Evolutionary conservation across 257 asterid species (phyloP).

Genomic region (Lantana camara): DNA sequence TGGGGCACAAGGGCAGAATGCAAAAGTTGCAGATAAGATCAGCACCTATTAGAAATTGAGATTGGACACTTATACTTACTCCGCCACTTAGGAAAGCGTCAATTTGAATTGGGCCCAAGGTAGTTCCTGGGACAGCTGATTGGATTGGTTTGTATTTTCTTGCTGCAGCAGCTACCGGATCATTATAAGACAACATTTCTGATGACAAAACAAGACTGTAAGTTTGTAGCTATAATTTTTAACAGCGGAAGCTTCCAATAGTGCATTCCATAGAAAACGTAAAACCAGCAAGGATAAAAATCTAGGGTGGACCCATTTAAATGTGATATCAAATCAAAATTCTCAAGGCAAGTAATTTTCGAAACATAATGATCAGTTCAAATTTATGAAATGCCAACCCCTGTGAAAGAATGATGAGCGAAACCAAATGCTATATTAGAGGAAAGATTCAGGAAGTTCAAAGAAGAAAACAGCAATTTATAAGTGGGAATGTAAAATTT

Average conservation of each 20-base stretch:
- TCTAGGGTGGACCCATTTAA: background rate
- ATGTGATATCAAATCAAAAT: background rate
- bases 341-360: background rate
- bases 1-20: background rate
- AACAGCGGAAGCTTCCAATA: background rate
- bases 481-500: conserved; percentile 8
- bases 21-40: conserved; percentile 2
- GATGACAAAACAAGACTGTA: conserved; percentile 32
- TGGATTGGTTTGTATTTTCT: conserved; percentile 91
- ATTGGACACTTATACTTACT: conserved; percentile 46
- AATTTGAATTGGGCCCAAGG: conserved; percentile 94
- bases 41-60: conserved; percentile 10
- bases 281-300: conserved; percentile 18
- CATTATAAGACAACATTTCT: conserved; percentile 91
- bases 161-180: conserved; percentile 97
- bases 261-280: background rate
- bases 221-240: conserved; percentile 8
- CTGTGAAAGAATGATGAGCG: background rate
- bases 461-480: background rate
- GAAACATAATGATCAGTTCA: background rate
- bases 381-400: background rate
- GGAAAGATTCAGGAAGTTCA: conserved; percentile 19
- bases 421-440: conserved; percentile 1
- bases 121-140: conserved; percentile 99
- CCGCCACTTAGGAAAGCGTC: conserved; percentile 95